Conservation (phyloP, 176 grass and related monocot species). For the Bromus sterilis region DNA sequence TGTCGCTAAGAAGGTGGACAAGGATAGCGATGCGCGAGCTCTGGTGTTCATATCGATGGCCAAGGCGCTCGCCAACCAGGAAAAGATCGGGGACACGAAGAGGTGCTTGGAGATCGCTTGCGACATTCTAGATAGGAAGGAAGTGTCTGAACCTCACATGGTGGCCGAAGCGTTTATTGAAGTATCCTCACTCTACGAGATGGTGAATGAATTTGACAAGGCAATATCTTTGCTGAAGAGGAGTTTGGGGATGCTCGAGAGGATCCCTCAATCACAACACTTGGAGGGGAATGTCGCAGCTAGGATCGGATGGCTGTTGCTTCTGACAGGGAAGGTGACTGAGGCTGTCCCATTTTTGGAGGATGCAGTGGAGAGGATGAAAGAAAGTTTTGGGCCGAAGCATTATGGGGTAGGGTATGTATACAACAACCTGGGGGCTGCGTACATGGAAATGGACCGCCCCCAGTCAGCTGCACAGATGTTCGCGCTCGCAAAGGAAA, state of each 20-base stretch:
- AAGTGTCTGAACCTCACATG: slow-evolving; percentile 37
- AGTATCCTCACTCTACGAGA: slow-evolving; percentile 59
- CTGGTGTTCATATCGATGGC: slow-evolving; percentile 85
- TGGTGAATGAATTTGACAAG: slow-evolving; percentile 63
- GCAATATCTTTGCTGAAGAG: slow-evolving; percentile 76
- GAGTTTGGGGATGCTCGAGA: slow-evolving; percentile 74
- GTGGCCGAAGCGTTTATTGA: slow-evolving; percentile 68
- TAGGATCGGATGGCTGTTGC: slow-evolving; percentile 72
- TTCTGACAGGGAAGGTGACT: slow-evolving; percentile 73
- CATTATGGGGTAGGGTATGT: slow-evolving; percentile 86
- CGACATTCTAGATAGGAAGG: slow-evolving; percentile 61
- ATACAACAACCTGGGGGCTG: slow-evolving; percentile 85
- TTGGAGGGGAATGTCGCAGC: slow-evolving; percentile 76
- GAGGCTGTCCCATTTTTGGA: slow-evolving; percentile 61
- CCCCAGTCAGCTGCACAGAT: slow-evolving; percentile 79
- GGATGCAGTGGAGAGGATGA: slow-evolving; percentile 80
- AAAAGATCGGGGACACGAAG: slow-evolving; percentile 66
- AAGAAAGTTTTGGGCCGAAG: slow-evolving; percentile 75
- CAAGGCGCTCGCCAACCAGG: slow-evolving; percentile 61
- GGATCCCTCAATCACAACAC: slow-evolving; percentile 82
- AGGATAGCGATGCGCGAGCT: slow-evolving; percentile 49
- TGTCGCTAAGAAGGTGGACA: slow-evolving; percentile 38
- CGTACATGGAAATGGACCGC: slow-evolving; percentile 84
- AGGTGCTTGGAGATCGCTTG: slow-evolving; percentile 63
- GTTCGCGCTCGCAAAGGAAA: slow-evolving; percentile 75